These are phyloP conservation scores for Debaryomyces coudertii DNA, from an alignment of 1,139 yeast genomes.

Conservation along the genomic window DNA sequence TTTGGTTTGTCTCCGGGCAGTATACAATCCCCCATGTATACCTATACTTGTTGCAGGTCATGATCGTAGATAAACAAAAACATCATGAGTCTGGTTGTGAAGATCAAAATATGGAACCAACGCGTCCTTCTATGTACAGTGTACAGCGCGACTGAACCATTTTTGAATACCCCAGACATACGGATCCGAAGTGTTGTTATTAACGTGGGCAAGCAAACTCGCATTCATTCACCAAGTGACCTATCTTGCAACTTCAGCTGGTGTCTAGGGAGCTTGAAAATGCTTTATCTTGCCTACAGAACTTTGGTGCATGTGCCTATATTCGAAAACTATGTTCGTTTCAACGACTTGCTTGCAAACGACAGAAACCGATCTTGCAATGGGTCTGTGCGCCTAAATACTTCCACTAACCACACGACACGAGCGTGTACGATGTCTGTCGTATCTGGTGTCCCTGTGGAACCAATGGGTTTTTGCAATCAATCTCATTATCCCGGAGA, in stretches of 20 bases:
- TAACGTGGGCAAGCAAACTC: too few relatives aligned
- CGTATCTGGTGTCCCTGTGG: too few relatives aligned
- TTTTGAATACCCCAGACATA: neutral
- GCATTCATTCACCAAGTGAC: too few relatives aligned
- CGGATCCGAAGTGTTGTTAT: neutral
- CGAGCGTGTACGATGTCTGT: too few relatives aligned
- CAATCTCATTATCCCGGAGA: neutral
- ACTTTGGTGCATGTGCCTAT: neutral
- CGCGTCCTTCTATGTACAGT: constrained; percentile 6
- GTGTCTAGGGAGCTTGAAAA: too few relatives aligned
- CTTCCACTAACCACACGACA: neutral
- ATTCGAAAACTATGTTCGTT: neutral
- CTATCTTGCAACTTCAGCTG: too few relatives aligned
- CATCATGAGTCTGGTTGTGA: neutral
- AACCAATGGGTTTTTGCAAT: neutral
- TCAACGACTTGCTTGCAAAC: neutral
- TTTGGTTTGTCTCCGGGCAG: constrained; percentile 34
- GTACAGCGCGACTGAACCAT: neutral
- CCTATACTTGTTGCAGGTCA: constrained; percentile 19
- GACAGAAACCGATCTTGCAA: too few relatives aligned
- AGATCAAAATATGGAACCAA: neutral
- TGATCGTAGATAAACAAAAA: neutral
- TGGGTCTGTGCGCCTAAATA: too few relatives aligned
- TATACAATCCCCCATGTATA: constrained; percentile 46
- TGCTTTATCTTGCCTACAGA: neutral